Base-by-base conservation (phyloP, 139 green algal genomes). In the Tetradesmus obliquus region DNA sequence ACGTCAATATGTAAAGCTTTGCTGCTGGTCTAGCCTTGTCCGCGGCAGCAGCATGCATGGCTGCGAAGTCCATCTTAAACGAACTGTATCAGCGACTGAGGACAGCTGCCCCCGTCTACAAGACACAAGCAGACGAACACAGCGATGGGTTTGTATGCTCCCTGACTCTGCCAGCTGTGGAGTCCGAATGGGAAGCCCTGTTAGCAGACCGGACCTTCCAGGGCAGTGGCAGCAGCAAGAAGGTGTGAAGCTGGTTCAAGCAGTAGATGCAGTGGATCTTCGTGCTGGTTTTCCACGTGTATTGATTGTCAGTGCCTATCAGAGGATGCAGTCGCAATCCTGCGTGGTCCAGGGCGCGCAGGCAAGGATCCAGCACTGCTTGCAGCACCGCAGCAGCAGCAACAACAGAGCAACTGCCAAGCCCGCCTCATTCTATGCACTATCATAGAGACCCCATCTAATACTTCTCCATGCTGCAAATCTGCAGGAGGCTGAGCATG, bases 21-120 rank as follows among this genome's bases (percentile, higher is more conserved):
- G 2, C 66, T 76, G 5, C 2, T 10, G 8, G 17, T 24, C 5
- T 17, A 8, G 15, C 12, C 5, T 76, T 24, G 17, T 8, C 66
- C 17, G 17, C 66, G 15, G 17, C 12, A 24, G 66, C 66, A 76
- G 66, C 66, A 62, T 80, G 86, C 69, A 92, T 92, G 89, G 89
- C 89, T 54, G 90, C 90, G 55, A 92, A 92, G 84, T 92, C 90
- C 13, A 86, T 90, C 8, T 55, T 92, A 24, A 92, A 92, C 32
- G 90, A 92, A 24, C 83, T 92, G 5, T 92, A 92, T 82, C 90
- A 92, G 90, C 83, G 90, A 20, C 57, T 92, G 74, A 83, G 90
- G 15, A 90, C 84, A 32, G 83, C 90, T 15, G 90, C 90, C 10
- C 90, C 90, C 9, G 55, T 92, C 20, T 92, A 92, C 84, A 86